Conservation (phyloP, 768 basidiomycete species). For the Pulveroboletus sp. region DNA sequence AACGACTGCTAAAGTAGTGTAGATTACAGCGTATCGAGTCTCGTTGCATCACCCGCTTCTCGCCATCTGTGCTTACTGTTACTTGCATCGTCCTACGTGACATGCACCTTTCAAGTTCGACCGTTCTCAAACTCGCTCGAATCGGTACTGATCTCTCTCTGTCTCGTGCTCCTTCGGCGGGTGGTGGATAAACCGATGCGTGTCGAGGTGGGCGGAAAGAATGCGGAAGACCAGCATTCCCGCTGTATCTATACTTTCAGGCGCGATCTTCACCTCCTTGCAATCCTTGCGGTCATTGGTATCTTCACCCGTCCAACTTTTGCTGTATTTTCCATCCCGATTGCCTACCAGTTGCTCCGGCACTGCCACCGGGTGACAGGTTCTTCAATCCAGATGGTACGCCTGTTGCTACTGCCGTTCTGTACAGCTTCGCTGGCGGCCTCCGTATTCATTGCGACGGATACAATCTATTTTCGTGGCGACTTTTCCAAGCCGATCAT, state of each 20-base stretch:
- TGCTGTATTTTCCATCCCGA: slow-evolving; percentile 29
- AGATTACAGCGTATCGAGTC: slow-evolving; percentile 24
- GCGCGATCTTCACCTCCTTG: slow-evolving; percentile 24
- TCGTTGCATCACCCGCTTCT: slow-evolving; percentile 17
- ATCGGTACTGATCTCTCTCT: slow-evolving; percentile 28
- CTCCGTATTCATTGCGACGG: slow-evolving; percentile 21
- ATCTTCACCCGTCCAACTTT: slow-evolving; percentile 36
- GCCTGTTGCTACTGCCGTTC: slow-evolving; percentile 18
- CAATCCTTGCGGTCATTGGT: slow-evolving; percentile 26
- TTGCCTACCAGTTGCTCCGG: slow-evolving; percentile 25
- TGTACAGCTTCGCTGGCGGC: slow-evolving; percentile 16
- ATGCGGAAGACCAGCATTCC: background rate
- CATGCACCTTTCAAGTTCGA: slow-evolving; percentile 35
- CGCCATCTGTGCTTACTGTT: slow-evolving; percentile 24
- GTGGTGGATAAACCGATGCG: slow-evolving; percentile 5
- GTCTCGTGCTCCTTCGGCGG: slow-evolving; percentile 23
- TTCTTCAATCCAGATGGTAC: slow-evolving; percentile 5
- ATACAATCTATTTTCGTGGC: slow-evolving; percentile 33
- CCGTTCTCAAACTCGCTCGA: slow-evolving; percentile 40
- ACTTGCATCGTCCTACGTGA: slow-evolving; percentile 35
- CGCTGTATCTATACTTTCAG: background rate
- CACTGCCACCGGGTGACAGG: slow-evolving; percentile 6
- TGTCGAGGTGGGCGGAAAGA: slow-evolving; percentile 1
- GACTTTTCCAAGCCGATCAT: slow-evolving; percentile 19
- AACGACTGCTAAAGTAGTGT: slow-evolving; percentile 2